Evolutionary conservation across 805 yeast species (phyloP).

Genomic region (Saccharomycopsis oosterbeekiorum): DNA sequence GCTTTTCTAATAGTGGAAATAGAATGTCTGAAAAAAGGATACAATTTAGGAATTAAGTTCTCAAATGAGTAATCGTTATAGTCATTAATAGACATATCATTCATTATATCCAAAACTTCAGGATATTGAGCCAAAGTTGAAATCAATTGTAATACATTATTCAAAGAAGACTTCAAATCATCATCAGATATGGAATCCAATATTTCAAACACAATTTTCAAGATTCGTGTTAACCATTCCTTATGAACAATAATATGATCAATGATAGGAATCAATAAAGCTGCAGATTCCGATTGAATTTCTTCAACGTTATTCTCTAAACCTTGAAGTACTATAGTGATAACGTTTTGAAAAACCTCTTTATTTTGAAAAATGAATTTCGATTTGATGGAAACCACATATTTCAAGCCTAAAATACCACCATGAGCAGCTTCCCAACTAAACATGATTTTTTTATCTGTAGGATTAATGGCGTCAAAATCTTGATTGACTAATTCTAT

Average conservation of each 20-base stretch:
- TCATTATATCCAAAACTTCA: constrained; percentile 65
- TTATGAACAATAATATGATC: constrained; percentile 31
- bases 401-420: constrained; percentile 87
- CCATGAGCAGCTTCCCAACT: constrained; percentile 99
- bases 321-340: constrained; percentile 81
- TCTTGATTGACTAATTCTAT: constrained; percentile 63
- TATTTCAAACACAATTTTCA: constrained; percentile 83
- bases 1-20: constrained; percentile 85
- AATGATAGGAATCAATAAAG: constrained; percentile 70
- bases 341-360: constrained; percentile 53
- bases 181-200: constrained; percentile 68
- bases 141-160: constrained; percentile 88
- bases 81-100: constrained; percentile 37
- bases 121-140: constrained; percentile 79
- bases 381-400: constrained; percentile 82
- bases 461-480: constrained; percentile 21
- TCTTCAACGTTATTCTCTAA: constrained; percentile 78
- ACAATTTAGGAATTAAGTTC: constrained; percentile 76
- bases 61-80: constrained; percentile 43
- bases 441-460: constrained; percentile 35
- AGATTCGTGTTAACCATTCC: constrained; percentile 18
- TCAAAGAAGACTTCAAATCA: constrained; percentile 89
- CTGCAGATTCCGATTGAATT: constrained; percentile 94
- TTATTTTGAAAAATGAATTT: constrained; percentile 58
- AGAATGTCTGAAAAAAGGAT: constrained; percentile 89